Conservation (phyloP, 1,139 yeast species). For the Geotrichum bryndzae region DNA sequence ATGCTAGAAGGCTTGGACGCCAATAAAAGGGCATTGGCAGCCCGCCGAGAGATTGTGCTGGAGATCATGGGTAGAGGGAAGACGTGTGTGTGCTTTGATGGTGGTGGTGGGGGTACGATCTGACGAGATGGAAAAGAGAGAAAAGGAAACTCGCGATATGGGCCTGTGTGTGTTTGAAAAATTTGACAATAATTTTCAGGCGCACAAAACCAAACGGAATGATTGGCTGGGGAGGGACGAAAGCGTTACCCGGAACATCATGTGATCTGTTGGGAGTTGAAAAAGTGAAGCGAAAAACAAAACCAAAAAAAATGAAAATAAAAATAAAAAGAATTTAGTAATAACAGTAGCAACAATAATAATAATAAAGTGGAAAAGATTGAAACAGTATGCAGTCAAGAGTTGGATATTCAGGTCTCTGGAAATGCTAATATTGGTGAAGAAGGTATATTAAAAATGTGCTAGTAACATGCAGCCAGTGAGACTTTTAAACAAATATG, state of each 20-base stretch:
- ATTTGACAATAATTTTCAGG: not conserved
- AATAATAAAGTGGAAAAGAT: too few species aligned
- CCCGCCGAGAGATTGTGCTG: slow-evolving; percentile 2
- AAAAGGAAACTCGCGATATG: not conserved
- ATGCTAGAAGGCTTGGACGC: slow-evolving; percentile 1
- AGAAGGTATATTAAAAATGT: too few species aligned
- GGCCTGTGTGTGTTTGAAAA: not conserved
- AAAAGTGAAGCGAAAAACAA: not conserved
- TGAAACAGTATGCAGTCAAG: too few species aligned
- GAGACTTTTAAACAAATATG: too few species aligned
- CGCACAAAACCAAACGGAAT: not conserved
- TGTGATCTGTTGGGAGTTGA: not conserved
- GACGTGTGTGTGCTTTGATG: not conserved
- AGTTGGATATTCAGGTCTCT: too few species aligned
- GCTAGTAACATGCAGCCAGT: too few species aligned
- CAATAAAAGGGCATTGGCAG: not conserved
- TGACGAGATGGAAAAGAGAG: not conserved
- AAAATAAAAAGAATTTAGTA: not conserved
- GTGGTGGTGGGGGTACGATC: not conserved
- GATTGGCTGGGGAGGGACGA: not conserved
- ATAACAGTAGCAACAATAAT: too few species aligned
- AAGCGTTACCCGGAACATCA: slow-evolving; percentile 1
- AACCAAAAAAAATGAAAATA: not conserved
- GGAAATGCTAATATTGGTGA: too few species aligned
- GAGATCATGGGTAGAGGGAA: not conserved